Base-by-base conservation (phyloP, 1,139 yeast species). In the Williopsis jadinii region DNA sequence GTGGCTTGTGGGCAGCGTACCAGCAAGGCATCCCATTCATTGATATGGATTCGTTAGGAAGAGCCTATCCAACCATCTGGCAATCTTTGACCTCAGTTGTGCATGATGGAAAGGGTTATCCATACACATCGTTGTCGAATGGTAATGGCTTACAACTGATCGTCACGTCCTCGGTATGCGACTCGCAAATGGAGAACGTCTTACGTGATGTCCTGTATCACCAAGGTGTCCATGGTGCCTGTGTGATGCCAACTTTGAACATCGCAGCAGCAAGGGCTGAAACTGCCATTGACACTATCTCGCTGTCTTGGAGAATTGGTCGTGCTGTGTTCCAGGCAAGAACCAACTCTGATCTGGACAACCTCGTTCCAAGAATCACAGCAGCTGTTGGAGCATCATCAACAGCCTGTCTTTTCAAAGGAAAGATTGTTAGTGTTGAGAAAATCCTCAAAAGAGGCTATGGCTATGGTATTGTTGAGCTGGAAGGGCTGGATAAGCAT, bases 251-350 rank as follows among this genome's bases (percentile, higher is more conserved):
- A 24, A 68, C 70, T 11, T 61, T 66, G 64, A 50, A 55, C 2
- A 47, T 51, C 11, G 46, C 50, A 2, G 58, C 61, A 12, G 48
- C 63, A 35, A 40, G 49, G 11, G 41, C 46, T 5, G 53, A 48
- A 45, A 54, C 67, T 3, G 59, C 65, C 28, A 65, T 55, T 37
- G 52, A 61, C 26, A 60, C 73, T 5, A 32, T 68, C 6, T 70
- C 75, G 1, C 49, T 58, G 15, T 65, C 73, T 9, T 70, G 75
- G 76, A 62, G 75, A 56, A 66, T 71, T 42, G 76, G 75, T 8
- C 56, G 67, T 40, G 72, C 73, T 4, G 67, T 70, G 11, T 49
- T 52, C 37, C 48, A 60, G 24, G 68, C 73, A 2, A 54, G 67
- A 38, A 63, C 61, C 36, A 58, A 53, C n/a, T 55, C 60, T 15